Base-by-base conservation (phyloP, 805 yeast species). In the Wickerhamomyces hampshirensis region DNA sequence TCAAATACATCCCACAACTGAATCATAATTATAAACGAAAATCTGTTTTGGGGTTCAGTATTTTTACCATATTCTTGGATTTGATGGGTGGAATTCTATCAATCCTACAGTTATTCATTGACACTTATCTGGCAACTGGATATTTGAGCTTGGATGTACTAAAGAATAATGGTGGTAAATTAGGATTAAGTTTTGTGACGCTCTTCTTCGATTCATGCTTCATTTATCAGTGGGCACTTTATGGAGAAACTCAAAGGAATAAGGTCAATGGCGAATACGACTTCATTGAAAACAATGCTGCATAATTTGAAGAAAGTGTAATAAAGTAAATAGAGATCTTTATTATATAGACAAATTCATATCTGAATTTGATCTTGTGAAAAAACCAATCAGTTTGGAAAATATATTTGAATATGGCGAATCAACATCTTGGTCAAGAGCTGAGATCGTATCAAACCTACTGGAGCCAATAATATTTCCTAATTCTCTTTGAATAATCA, bases 41-140 rank as follows among this genome's bases (percentile, higher is more conserved):
- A 51, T 83, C 95, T 5, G 88, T 88, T 37, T 72, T 76, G 38
- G 98, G 98, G 2, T 80, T 93, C 49, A 82, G 96, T 38, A 73
- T 91, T 43, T 72, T 86, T 9, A 61, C 68, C 2, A 62, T 63
- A 1, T 35, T 50, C 5, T 39, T 65, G 16, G 72, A 66, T 47
- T 32, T 56, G 12, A 42, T 56, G 7, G 72, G 72, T 12, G 65
- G 70, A 9, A 17, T 46, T 2, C 37, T 55, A 4, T 53, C 59
- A 1, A 44, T 38, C 6, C 14, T 30, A 5, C 57, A 53, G 31
- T 31, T 55, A 7, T 44, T 55, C 16, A 24, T 55, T 19, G 58
- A 53, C 29, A 43, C 56, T 2, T 53, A 52, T 26, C 35, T 48
- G 11, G 40, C 51, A 10, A 50, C 55, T 5, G 55, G 55, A 18